Conservation (phyloP, 345 rosid genomes). For the Syzygium grande region DNA sequence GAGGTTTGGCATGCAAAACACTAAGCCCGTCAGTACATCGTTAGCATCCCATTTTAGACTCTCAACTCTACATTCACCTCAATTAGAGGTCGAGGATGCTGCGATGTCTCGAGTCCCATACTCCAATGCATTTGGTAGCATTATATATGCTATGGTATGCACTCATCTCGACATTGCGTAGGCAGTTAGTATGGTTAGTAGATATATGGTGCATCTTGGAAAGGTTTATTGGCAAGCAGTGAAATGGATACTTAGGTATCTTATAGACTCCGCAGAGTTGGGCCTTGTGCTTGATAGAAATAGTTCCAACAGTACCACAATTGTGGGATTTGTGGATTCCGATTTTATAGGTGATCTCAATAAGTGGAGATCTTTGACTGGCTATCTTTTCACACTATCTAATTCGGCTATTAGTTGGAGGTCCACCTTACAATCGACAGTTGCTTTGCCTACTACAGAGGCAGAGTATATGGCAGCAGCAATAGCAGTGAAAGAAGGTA, state of each 20-base stretch:
- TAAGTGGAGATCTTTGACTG: too few relatives aligned
- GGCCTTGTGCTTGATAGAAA: neutral
- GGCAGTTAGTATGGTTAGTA: neutral
- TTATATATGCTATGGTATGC: neutral
- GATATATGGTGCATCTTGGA: neutral
- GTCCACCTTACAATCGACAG: too few relatives aligned
- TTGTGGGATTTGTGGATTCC: too few relatives aligned
- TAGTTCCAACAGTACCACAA: too few relatives aligned
- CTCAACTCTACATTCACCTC: neutral
- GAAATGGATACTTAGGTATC: neutral
- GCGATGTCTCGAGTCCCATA: neutral
- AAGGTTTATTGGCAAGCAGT: neutral
- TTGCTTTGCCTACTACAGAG: too few relatives aligned
- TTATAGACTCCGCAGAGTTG: too few relatives aligned
- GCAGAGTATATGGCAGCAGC: too few relatives aligned
- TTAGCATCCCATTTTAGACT: neutral
- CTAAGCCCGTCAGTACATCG: neutral
- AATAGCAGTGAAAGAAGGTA: too few relatives aligned
- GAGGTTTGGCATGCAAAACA: neutral
- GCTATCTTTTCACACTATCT: too few relatives aligned
- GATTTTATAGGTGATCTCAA: too few relatives aligned
- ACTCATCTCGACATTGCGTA: neutral
- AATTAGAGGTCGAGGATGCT: neutral
- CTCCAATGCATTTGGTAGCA: neutral
- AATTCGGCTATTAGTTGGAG: too few relatives aligned